Conservation (phyloP, 83 land plant species). For the Picea abies region DNA sequence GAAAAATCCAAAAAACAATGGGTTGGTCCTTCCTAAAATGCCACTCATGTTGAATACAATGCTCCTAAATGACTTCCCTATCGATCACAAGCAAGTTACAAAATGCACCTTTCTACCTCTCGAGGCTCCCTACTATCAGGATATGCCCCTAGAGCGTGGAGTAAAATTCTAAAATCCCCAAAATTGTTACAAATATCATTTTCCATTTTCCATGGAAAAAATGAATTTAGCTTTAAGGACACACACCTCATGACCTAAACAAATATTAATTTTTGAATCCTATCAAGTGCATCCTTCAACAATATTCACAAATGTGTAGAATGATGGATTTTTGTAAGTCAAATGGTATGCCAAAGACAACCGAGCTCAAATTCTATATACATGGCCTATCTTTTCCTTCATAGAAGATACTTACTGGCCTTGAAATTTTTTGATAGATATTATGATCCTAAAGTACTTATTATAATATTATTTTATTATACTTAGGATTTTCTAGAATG, state of each 20-base stretch:
- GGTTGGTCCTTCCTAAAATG: neutral
- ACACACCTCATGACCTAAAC: too few species aligned
- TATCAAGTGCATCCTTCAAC: neutral
- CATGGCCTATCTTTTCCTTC: neutral
- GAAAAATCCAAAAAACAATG: constrained; percentile 1
- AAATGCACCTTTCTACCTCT: too few species aligned
- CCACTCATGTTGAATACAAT: neutral
- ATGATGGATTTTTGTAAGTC: neutral
- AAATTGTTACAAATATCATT: neutral
- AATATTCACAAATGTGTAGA: neutral
- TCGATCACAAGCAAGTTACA: neutral
- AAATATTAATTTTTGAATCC: neutral
- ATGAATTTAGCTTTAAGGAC: too few species aligned
- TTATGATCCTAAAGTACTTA: too few species aligned
- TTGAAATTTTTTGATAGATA: constrained; percentile 37
- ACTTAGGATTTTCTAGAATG: too few species aligned
- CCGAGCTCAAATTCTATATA: neutral
- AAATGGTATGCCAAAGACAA: neutral
- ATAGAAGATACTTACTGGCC: constrained; percentile 23
- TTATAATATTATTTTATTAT: too few species aligned
- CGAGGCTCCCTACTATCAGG: neutral
- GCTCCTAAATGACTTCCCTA: neutral
- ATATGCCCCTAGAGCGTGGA: neutral
- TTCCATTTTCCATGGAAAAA: neutral
- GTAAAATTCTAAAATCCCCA: neutral